Percentiles rank a stretch among this genome's conserved stretches.
These are phyloP conservation scores for Lactarius hengduanensis DNA, from an alignment of 768 basidiomycete genomes.

Conservation along the genomic window DNA sequence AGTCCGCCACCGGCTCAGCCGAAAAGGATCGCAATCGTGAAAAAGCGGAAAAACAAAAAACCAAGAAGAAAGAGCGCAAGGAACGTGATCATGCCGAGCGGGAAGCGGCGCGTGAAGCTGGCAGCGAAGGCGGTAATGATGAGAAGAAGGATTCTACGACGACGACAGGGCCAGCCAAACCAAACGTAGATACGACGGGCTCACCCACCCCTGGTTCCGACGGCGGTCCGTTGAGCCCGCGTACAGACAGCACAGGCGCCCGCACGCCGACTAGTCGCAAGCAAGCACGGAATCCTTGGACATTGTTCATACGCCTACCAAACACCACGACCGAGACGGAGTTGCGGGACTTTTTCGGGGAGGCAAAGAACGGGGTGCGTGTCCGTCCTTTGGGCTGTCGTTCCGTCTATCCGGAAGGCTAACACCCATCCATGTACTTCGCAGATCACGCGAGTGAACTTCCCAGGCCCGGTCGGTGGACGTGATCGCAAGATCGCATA, in stretches of 20 bases:
- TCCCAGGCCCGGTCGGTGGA: constrained; percentile 49
- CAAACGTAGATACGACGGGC: constrained; percentile 12
- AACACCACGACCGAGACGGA: constrained; percentile 57
- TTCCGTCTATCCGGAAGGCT: not conserved
- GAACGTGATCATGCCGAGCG: constrained; percentile 50
- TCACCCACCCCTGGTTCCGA: constrained; percentile 36
- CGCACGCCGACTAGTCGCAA: constrained; percentile 71
- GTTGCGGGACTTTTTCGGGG: constrained; percentile 73
- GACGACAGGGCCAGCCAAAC: constrained; percentile 37
- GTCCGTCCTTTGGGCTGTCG: constrained; percentile 12
- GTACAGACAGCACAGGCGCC: constrained; percentile 55
- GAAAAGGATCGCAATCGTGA: constrained; percentile 39
- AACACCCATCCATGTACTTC: constrained; percentile 4
- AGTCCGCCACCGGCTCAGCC: constrained; percentile 31
- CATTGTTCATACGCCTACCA: constrained; percentile 74
- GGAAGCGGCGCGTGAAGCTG: constrained; percentile 30
- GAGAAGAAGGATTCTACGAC: constrained; percentile 38
- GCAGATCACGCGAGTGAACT: constrained; percentile 67
- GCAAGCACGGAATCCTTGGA: constrained; percentile 74
- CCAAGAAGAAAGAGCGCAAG: constrained; percentile 64
- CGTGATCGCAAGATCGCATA: constrained; percentile 67
- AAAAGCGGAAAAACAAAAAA: constrained; percentile 54
- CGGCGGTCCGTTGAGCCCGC: constrained; percentile 43
- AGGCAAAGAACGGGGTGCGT: constrained; percentile 65
- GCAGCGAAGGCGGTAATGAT: constrained; percentile 26